phyloP scores from a whole-genome alignment of 2,329 filamentous ascomycete species.

The Samsoniella hepiali region DNA sequence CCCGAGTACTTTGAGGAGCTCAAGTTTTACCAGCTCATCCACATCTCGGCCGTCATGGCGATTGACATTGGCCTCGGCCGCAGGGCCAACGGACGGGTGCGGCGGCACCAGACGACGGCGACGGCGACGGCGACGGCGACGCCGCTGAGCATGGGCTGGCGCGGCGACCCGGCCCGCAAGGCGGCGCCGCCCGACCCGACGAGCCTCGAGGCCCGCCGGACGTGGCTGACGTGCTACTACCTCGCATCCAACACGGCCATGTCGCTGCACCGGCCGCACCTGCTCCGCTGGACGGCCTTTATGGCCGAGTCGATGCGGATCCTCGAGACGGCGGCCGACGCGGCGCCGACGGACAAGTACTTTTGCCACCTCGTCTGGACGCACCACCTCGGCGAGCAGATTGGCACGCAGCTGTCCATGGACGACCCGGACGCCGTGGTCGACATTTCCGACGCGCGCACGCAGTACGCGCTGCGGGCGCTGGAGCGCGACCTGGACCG shows the following conservation, averaged over 20 bases:
- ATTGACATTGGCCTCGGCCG: slow-evolving; percentile 76
- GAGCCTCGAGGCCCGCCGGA: slow-evolving; percentile 52
- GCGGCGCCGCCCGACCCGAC: slow-evolving; percentile 46
- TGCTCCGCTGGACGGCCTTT: slow-evolving; percentile 59
- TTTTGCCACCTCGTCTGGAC: slow-evolving; percentile 59
- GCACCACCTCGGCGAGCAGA: slow-evolving; percentile 64
- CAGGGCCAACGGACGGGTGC: slow-evolving; percentile 23
- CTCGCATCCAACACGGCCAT: slow-evolving; percentile 58
- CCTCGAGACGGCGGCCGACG: slow-evolving; percentile 51
- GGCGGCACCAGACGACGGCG: not conserved
- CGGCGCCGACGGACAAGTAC: slow-evolving; percentile 53
- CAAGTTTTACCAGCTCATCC: slow-evolving; percentile 85
- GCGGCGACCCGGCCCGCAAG: slow-evolving; percentile 42
- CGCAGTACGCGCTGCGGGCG: slow-evolving; percentile 60
- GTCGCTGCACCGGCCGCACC: slow-evolving; percentile 57
- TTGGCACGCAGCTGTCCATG: slow-evolving; percentile 62
- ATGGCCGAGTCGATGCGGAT: slow-evolving; percentile 58
- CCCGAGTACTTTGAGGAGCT: slow-evolving; percentile 81
- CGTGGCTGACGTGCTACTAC: slow-evolving; percentile 60
- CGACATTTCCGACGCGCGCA: slow-evolving; percentile 59
- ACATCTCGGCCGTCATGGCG: slow-evolving; percentile 77
- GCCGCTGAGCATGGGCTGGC: slow-evolving; percentile 29
- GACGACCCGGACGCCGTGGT: slow-evolving; percentile 57
- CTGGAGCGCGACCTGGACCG: slow-evolving; percentile 63
- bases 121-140: not conserved